These are phyloP conservation scores for Solanum lignicaule DNA, from an alignment of 257 asterid genomes.

Conservation along the genomic window DNA sequence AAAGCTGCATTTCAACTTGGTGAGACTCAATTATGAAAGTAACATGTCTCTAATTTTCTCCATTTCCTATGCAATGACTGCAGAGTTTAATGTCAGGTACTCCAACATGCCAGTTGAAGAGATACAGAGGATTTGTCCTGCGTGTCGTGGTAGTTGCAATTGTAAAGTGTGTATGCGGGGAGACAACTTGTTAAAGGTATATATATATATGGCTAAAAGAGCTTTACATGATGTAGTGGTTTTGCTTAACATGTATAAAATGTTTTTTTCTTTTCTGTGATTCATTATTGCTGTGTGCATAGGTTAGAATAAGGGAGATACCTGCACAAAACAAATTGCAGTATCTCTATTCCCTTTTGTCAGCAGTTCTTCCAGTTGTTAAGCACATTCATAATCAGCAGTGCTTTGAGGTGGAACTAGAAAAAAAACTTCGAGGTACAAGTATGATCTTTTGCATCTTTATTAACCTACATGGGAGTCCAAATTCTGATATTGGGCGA, in stretches of 20 bases:
- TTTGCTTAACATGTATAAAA: not conserved
- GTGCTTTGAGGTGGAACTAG: conserved; percentile 83
- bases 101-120: conserved; percentile 60
- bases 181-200: conserved; percentile 84
- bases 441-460: conserved; percentile 4
- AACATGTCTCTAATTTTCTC: not conserved
- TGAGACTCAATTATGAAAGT: conserved; percentile 17
- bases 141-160: conserved; percentile 90
- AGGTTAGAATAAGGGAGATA: conserved; percentile 81
- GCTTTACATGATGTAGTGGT: not conserved
- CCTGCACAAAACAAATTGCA: conserved; percentile 80
- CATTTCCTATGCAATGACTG: conserved; percentile 12
- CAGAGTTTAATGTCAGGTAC: conserved; percentile 49
- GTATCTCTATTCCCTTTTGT: conserved; percentile 72
- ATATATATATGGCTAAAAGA: conserved; percentile 19
- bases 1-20: conserved; percentile 86
- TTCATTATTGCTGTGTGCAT: conserved; percentile 5
- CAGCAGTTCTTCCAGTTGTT: conserved; percentile 85
- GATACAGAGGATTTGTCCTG: conserved; percentile 81
- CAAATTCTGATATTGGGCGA: not conserved
- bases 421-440: conserved; percentile 70
- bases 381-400: conserved; percentile 71
- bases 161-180: conserved; percentile 89
- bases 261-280: not conserved
- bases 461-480: not conserved